Conservation (phyloP, 371 early-diverging fungal genomes). For the Saksenaea oblongispora region DNA sequence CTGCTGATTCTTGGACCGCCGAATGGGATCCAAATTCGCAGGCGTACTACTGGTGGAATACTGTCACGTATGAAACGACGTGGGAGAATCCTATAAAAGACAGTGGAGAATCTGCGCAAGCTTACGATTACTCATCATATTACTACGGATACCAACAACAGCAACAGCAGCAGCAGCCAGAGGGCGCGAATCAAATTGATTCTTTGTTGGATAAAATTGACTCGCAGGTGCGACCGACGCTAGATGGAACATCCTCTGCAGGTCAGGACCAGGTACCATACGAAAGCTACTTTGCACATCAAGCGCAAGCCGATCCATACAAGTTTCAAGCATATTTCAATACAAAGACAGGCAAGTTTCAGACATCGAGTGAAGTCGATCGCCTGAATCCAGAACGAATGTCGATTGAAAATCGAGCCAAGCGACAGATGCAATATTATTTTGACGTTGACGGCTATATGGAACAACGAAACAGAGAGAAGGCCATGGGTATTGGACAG, state of each 20-base stretch:
- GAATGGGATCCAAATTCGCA: constrained; percentile 54
- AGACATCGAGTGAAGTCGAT: constrained; percentile 35
- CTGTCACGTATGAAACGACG: constrained; percentile 59
- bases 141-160: constrained; percentile 10
- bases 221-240: constrained; percentile 30
- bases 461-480: constrained; percentile 16
- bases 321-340: constrained; percentile 52
- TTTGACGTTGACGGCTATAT: constrained; percentile 53
- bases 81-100: constrained; percentile 44
- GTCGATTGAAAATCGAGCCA: constrained; percentile 41
- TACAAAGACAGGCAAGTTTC: constrained; percentile 52
- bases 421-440: constrained; percentile 47
- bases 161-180: background rate
- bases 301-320: constrained; percentile 23
- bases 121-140: constrained; percentile 7
- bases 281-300: background rate
- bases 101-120: background rate
- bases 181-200: constrained; percentile 15
- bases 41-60: constrained; percentile 67
- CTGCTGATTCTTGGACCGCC: constrained; percentile 44
- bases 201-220: constrained; percentile 47
- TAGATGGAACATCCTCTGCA: constrained; percentile 23
- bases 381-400: constrained; percentile 42
- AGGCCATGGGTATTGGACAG: background rate
- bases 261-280: background rate